Evolutionary conservation across 257 asterid species (phyloP).

Genomic region (Knoxia roxburghii): DNA sequence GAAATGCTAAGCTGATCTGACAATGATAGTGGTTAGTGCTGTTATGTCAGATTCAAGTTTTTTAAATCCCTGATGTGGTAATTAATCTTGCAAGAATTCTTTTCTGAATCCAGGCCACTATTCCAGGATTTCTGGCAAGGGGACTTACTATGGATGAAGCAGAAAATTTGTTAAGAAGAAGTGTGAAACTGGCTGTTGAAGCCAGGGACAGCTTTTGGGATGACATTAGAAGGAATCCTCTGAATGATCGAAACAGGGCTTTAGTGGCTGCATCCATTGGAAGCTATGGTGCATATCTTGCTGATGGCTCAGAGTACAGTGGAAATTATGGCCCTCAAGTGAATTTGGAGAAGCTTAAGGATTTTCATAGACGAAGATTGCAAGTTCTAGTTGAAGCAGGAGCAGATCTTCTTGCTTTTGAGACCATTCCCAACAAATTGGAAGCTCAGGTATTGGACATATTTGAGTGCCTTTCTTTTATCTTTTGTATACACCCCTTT

Average conservation of each 20-base stretch:
- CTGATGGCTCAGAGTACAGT: conserved; percentile 96
- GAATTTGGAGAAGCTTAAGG: conserved; percentile 51
- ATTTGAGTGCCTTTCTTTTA: not conserved
- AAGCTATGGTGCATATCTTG: conserved; percentile 86
- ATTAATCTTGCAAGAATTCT: not conserved
- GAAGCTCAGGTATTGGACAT: conserved; percentile 61
- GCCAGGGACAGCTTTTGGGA: conserved; percentile 73
- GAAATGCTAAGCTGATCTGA: no score
- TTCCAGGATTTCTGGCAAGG: conserved; percentile 67
- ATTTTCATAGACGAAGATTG: conserved; percentile 69
- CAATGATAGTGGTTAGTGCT: not conserved
- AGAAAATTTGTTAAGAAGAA: conserved; percentile 44
- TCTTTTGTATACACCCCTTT: no score
- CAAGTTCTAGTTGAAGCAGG: conserved; percentile 76
- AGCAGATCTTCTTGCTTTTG: conserved; percentile 76
- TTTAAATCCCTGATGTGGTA: not conserved
- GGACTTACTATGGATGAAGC: conserved; percentile 69
- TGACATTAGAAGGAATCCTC: conserved; percentile 24
- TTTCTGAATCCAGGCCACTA: conserved; percentile 43
- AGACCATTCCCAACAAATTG: conserved; percentile 83
- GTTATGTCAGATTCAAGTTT: not conserved
- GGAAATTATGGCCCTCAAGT: conserved; percentile 56
- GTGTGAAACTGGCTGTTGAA: conserved; percentile 59
- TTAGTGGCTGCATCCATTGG: conserved; percentile 84
- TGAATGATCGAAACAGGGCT: conserved; percentile 46